A percentile compares a stretch with the other conserved stretches of the same genome.
Evolutionary conservation across 2,329 filamentous ascomycete genomes (phyloP).

Genomic region (Magnaporthiopsis poae): DNA sequence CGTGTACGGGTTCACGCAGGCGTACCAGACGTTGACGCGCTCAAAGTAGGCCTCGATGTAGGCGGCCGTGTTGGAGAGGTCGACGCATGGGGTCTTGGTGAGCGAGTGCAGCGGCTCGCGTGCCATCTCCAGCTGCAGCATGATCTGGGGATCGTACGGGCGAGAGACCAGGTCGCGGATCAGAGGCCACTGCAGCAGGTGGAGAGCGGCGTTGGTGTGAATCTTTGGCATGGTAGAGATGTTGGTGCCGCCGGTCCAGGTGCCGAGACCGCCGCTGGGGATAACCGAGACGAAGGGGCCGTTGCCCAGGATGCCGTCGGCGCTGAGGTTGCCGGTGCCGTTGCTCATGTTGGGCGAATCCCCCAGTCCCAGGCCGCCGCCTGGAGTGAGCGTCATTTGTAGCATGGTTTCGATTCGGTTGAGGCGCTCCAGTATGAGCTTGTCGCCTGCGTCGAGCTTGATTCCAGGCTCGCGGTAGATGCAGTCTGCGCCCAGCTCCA

Average conservation of each 20-base stretch:
- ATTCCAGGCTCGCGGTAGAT: constrained; percentile 77
- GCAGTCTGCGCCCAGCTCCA: constrained; percentile 72
- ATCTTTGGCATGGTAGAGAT: constrained; percentile 80
- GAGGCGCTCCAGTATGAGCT: constrained; percentile 71
- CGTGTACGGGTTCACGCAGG: constrained; percentile 72
- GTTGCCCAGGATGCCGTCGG: constrained; percentile 43
- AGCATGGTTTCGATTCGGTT: constrained; percentile 68
- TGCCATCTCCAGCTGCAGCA: constrained; percentile 72
- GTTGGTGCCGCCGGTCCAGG: constrained; percentile 49
- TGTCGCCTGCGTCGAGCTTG: constrained; percentile 79
- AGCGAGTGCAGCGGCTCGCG: constrained; percentile 62
- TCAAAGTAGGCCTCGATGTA: constrained; percentile 76
- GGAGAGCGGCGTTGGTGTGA: constrained; percentile 70
- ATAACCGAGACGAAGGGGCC: constrained; percentile 44
- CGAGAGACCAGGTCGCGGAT: constrained; percentile 68
- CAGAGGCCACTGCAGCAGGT: constrained; percentile 70
- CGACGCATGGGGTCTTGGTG: constrained; percentile 55
- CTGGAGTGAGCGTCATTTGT: constrained; percentile 55
- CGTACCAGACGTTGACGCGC: constrained; percentile 75
- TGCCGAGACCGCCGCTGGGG: constrained; percentile 57
- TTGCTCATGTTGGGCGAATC: constrained; percentile 57
- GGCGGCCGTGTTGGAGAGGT: constrained; percentile 62
- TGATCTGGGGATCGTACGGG: constrained; percentile 70
- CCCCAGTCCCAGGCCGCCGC: constrained; percentile 39
- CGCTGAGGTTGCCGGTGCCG: constrained; percentile 45